Base-by-base conservation (phyloP, 148 eudicot species). In the Fallopia convolvulus region DNA sequence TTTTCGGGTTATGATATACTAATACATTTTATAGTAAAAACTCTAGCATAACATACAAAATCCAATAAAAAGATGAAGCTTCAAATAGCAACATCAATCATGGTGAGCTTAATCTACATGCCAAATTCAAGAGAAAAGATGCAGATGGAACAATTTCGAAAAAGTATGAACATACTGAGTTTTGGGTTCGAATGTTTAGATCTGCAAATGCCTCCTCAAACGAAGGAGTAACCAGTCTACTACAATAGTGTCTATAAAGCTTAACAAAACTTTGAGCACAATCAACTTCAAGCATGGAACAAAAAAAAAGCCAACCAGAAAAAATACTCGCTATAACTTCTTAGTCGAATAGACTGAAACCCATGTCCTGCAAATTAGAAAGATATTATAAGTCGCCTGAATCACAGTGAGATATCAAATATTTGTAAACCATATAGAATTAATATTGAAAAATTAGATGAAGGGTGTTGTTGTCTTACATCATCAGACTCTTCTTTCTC, bases 401-500 rank as follows among this genome's bases (percentile, higher is more conserved):
- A 14, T 2, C n/a, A 33, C 18, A 11, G 4, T 21, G 39, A 61
- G 68, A 23, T 3, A 61, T 5, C 39, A 9, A 9, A 26, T 33
- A 33, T 0, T 14, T 39, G 1, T 15, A 14, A 36, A 68, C 5
- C 11, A 15, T 0, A 36, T 9, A 36, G 15, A 39, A 15, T 33
- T 0, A n/a, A n/a, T n/a, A n/a, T n/a, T n/a, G n/a, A n/a, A n/a
- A n/a, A n/a, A 39, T 68, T 3, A 68, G 1, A n/a, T 68, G 4
- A 39, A 33, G 0, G 20, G 7, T 26, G 30, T 26, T 26, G 30
- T 2, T 15, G 42, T 14, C 72, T 68, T 68, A 68, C 72, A 33
- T 86, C 91, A 68, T 88, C 91, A 30, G 89, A 86, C 71, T 88
- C 91, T 41, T 83, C 91, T 76, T 84, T 85, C 83, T 86, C 90